Base-by-base conservation (phyloP, 306 rosid species). In the Quercus glauca region DNA sequence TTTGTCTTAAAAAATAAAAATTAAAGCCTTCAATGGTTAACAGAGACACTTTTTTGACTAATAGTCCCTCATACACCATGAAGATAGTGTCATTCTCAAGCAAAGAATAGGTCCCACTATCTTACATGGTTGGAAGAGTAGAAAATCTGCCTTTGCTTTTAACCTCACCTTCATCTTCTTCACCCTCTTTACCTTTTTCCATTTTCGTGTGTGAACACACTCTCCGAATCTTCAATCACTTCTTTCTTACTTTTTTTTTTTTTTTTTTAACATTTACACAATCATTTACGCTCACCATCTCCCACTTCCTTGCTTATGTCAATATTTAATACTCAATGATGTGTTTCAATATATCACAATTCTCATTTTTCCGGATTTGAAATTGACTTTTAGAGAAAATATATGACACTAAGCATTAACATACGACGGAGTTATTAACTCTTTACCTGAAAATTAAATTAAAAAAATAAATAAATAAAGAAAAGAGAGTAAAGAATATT, bases 1-100 rank as follows among this genome's bases (percentile, higher is more conserved):
- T 49, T 29, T 77, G 17, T 57, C 70, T 31, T 71, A 72, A 71
- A 43, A 71, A 69, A 71, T 51, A 77, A 29, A 11, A 26, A 78
- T 10, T 9, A 73, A 53, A 53, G 73, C 57, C 57, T 28, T 79
- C 74, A 65, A 76, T 67, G 75, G 75, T 80, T 83, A 82, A 70
- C 81, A 77, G 53, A 55, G 72, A 79, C 70, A 57, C 87, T 86
- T 89, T 58, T 88, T 85, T 89, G 83, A 92, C 92, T 85, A 85
- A 80, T 83, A 87, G 75, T 75, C 67, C 88, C 87, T 78, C 81
- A 64, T 81, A 73, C 20, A 35, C 15, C 78, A 92, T 80, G 85
- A 83, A 80, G 91, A 87, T 84, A 69, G 93, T 88, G 97, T 90
- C 86, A 86, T 81, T 75, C 87, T 90, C 88, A 92, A 92, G 98